Evolutionary conservation across 2,329 filamentous ascomycete species (phyloP), one percentile per base, ranked within the genome.

Genomic region (Sclerotinia subarctica): DNA sequence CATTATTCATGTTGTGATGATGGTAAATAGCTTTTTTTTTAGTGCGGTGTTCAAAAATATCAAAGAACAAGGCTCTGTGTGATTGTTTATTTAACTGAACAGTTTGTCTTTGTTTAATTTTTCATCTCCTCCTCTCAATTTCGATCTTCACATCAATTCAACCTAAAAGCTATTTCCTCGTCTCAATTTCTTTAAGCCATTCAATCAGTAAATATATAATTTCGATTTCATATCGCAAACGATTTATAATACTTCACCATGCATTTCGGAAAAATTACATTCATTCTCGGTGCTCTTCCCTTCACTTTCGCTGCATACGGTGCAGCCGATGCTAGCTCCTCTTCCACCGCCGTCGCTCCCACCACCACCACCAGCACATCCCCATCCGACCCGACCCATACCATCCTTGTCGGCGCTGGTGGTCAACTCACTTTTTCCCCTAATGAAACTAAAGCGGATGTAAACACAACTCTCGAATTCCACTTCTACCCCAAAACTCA

Each of bases 391-490:
- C 62, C 71, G 10, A 72, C 72, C 21, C 76, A 78, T 53, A 73
- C 74, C n/a, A 72, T 80, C n/a, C 69, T 69, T 21, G 78, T 78
- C 26, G 75, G 78, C 10, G 69, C 69, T 13, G 66, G 69, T 35
- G 74, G 72, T 10, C 21, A 63, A 35, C 79, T 86, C 44, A 75
- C 74, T 60, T 87, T 86, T 76, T 79, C 81, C 60, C 85, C 85
- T 1, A 78, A 82, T 70, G 82, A 80, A 70, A 77, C 85, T 52
- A 80, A 79, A 3, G 85, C 84, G 24, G 75, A 78, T 15, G 68
- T 81, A 10, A 85, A 84, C 69, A 83, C 85, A 69, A 71, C 83
- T 5, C 75, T 87, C 68, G 83, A 86, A 78, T 87, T 82, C 79
- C 82, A 84, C 73, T 87, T 83, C 79, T 81, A 81, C 70, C 81